These are phyloP conservation scores for Starmerella vaccinii DNA, from an alignment of 805 yeast species.

Conservation along the genomic window DNA sequence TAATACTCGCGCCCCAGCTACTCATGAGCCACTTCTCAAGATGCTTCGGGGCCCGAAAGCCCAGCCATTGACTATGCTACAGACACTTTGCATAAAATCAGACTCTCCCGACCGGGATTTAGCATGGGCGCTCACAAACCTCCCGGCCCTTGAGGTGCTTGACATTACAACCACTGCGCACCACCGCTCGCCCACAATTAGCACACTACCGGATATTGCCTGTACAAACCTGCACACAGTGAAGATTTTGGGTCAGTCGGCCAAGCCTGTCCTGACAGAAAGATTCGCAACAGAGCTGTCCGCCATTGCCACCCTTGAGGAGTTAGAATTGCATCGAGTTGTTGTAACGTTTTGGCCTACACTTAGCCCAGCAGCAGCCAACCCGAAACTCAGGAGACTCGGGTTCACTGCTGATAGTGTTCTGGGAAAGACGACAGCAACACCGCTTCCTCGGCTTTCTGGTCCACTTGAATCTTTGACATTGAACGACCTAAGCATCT, in stretches of 20 bases:
- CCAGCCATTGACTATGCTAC: conserved; percentile 3
- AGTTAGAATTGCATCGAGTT: conserved; percentile 18
- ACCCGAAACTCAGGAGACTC: conserved; percentile 9
- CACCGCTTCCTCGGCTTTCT: conserved; percentile 9
- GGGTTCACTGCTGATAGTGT: conserved; percentile 22
- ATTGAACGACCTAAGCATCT: conserved; percentile 17
- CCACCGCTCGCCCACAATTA: not conserved
- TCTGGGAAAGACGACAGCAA: not conserved
- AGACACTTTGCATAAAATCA: conserved; percentile 10
- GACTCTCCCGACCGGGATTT: conserved; percentile 17
- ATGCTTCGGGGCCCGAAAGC: conserved; percentile 8
- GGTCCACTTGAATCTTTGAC: conserved; percentile 12
- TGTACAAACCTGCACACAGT: conserved; percentile 7
- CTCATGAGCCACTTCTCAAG: not conserved
- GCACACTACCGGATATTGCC: not conserved
- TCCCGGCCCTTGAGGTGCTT: conserved; percentile 15
- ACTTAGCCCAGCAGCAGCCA: conserved; percentile 8
- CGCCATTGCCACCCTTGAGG: conserved; percentile 2
- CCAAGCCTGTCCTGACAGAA: conserved; percentile 4
- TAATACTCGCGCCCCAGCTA: conserved; percentile 7
- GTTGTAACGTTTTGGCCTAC: conserved; percentile 16
- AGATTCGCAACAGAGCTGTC: conserved; percentile 4
- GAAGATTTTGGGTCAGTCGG: conserved; percentile 11
- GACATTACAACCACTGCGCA: conserved; percentile 10
- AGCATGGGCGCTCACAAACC: conserved; percentile 14